Percentiles rank a stretch among this genome's conserved stretches.
phyloP scores from a whole-genome alignment of 2,329 filamentous ascomycete species.

The Alternaria brassicicola region DNA sequence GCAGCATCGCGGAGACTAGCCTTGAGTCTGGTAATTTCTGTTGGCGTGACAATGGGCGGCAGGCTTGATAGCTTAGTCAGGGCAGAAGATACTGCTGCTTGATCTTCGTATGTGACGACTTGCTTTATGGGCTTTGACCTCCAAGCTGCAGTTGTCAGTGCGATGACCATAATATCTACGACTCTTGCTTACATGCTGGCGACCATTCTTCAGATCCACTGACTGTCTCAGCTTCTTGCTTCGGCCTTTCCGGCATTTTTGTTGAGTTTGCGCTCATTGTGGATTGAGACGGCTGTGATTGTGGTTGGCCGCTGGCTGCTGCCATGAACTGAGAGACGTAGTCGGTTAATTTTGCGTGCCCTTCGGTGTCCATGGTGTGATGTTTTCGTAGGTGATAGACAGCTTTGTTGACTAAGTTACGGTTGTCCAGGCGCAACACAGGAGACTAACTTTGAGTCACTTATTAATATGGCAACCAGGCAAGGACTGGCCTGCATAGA shows the following conservation, averaged over 20 bases:
- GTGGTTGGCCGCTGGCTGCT: constrained; percentile 4
- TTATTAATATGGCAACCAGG: constrained; percentile 26
- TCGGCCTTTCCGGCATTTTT: constrained; percentile 4
- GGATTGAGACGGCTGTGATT: not conserved
- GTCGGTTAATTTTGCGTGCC: constrained; percentile 17
- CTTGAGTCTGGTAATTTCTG: constrained; percentile 81
- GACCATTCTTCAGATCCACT: constrained; percentile 41
- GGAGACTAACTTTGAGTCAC: constrained; percentile 20
- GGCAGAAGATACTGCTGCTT: constrained; percentile 63
- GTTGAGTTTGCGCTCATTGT: not conserved
- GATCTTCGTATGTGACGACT: constrained; percentile 71
- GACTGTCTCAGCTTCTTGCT: constrained; percentile 6
- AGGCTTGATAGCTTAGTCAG: constrained; percentile 69
- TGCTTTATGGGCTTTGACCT: constrained; percentile 80
- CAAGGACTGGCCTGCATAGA: constrained; percentile 27
- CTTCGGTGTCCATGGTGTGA: constrained; percentile 16
- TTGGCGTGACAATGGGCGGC: constrained; percentile 79
- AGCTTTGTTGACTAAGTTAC: not conserved
- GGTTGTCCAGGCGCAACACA: not conserved
- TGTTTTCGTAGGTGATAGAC: not conserved
- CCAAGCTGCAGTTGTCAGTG: constrained; percentile 63
- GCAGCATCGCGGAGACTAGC: constrained; percentile 83
- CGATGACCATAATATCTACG: too few species aligned
- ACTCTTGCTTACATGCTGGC: constrained; percentile 45
- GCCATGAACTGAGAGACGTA: constrained; percentile 19